Evolutionary conservation across 495 filamentous ascomycete genomes (phyloP), one percentile per base, ranked within the genome.

Genomic region (Tetracladium setigerum): DNA sequence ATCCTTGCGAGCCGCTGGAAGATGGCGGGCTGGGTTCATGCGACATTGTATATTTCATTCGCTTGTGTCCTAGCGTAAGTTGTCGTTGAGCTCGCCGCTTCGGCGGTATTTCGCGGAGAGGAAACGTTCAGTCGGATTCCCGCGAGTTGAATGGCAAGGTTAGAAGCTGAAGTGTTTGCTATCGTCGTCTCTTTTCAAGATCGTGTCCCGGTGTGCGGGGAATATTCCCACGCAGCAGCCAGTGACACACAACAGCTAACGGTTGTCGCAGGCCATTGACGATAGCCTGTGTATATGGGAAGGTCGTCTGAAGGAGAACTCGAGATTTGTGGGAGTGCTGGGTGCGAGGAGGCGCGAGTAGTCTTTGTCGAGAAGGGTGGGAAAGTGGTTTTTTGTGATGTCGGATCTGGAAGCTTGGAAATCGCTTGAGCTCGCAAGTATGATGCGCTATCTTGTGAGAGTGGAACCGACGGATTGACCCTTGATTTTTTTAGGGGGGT

Each of bases 161-260:
- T 27, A 7, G 7, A 27, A 27, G 3, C 7, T 27, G 22, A 7
- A 27, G 22, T 38, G 43, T 37, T 22, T 38, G 41, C 52, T 43
- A 39, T 51, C 40, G 48, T 38, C 45, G 49, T 46, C 36, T 46
- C 36, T 22, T 47, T 43, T 41, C 46, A 52, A 44, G 53, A 43
- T 55, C 50, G 58, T 58, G 58, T 56, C 63, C 65, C 62, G 63
- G 62, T 71, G 66, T 74, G 72, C 72, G 73, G 72, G 71, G 71
- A 73, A 70, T 54, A 57, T 57, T 66, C 71, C 67, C 69, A 65
- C 69, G 67, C 69, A 68, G 63, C 64, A 66, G 69, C 70, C 53
- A 56, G 49, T 47, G 52, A 61, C 55, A 56, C 55, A 56, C 58
- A 52, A 38, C 52, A 55, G 42, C 65, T 72, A 73, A 52, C 60